Evolutionary conservation across 1,284 basidiomycete genomes (phyloP), one percentile per base, ranked within the genome.

Genomic region (Malassezia psittaci): DNA sequence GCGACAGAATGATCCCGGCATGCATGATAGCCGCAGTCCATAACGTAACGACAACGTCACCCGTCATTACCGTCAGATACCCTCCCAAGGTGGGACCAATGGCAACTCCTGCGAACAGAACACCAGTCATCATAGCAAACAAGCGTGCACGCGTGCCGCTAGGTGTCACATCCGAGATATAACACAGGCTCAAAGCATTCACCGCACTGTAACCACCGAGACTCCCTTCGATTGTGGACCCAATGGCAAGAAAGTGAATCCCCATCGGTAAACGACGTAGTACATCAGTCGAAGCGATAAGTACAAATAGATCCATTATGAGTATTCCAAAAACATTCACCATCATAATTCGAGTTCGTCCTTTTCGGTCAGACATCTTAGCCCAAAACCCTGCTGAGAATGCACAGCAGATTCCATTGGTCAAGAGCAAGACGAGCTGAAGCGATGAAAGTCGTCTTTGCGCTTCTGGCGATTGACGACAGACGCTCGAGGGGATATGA

Each of bases 311-410:
- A 45, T 75, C 88, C 85, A 84, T 86, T 59, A 86, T 77, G 65
- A 90, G 79, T 2, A 89, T 74, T 4, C 89, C 87, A 16, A 85
- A 62, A 5, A 85, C 83, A 13, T 83, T 77, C 21, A 84, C 76
- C 11, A 84, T 82, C 51, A 93, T 80, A 34, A 91, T 83, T 44
- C 79, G 81, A 5, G 83, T 86, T 29, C 90, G 80, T 10, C 90
- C 90, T 56, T 84, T 76, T 16, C 83, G 79, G 69, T 91, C 88
- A 8, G 87, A 84, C 43, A 85, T 84, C 56, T 82, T 81, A 36
- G 87, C 87, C 90, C 90, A 94, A 81, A 83, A 88, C 9, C 86
- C 87, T 0, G 88, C 88, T 1, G 87, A 89, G 34, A 90, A 74
- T 0, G 86, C 88, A 4, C 85, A 85, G 4, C 91, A 79, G 5